Evolutionary conservation across 495 filamentous ascomycete species (phyloP).

Genomic region (Aspergillus cristatus): DNA sequence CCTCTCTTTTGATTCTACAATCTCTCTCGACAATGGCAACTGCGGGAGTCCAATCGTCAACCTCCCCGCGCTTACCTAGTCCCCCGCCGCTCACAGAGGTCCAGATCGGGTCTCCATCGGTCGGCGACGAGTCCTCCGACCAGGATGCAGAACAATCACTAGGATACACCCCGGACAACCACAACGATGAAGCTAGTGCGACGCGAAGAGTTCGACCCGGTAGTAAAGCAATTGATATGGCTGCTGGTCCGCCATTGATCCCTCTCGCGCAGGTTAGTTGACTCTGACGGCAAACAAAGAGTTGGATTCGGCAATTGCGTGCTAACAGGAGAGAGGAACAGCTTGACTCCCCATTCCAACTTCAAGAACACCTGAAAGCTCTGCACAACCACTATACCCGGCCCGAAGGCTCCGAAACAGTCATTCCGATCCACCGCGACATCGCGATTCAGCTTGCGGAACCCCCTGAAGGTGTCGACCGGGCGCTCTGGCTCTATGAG

Average conservation of each 20-base stretch:
- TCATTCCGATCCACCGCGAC: conserved; percentile 60
- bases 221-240: conserved; percentile 83
- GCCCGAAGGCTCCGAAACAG: conserved; percentile 44
- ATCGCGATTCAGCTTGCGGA: conserved; percentile 65
- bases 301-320: conserved; percentile 1
- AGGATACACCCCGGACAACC: conserved; percentile 16
- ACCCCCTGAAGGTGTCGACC: conserved; percentile 70
- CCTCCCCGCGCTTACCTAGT: conserved; percentile 78
- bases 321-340: conserved; percentile 23
- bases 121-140: conserved; percentile 40
- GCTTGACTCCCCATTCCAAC: conserved; percentile 93
- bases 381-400: conserved; percentile 74
- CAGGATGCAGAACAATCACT: conserved; percentile 26
- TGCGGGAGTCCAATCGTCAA: conserved; percentile 56
- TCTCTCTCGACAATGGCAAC: conserved; percentile 33
- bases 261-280: conserved; percentile 66
- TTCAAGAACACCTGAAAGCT: conserved; percentile 96
- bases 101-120: conserved; percentile 72
- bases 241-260: conserved; percentile 78
- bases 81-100: conserved; percentile 87
- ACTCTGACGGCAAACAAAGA: conserved; percentile 2
- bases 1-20: not conserved
- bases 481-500: conserved; percentile 91
- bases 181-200: conserved; percentile 52
- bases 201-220: conserved; percentile 84